Evolutionary conservation across 2,329 filamentous ascomycete species (phyloP), one percentile per base, ranked within the genome.

Genomic region (Grosmannia serpens): DNA sequence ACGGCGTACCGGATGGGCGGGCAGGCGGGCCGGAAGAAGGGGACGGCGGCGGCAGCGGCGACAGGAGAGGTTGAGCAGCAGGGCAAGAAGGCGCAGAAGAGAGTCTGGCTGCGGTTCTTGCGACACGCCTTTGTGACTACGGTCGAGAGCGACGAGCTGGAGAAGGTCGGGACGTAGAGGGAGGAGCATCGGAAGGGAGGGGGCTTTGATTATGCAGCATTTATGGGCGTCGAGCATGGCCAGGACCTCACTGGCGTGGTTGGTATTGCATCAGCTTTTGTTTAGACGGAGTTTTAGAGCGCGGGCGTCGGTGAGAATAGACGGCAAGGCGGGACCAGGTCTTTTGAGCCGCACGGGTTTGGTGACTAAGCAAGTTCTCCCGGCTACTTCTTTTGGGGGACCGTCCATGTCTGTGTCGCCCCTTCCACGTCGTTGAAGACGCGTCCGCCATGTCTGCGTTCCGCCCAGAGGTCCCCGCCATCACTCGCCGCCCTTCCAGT

Each of bases 71-170:
- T 9, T 33, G 77, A 77, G 62, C 74, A 79, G 64, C 76, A 77
- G 57, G 80, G 80, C 67, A 75, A 79, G 58, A 73, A 75, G 62
- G 76, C 75, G 64, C 78, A 80, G 65, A 86, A 87, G 68, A 84
- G 86, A 69, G 76, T 83, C 7, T 96, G 91, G 91, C 77, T 85
- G 61, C 83, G 86, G 55, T 96, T 95, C 69, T 74, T 95, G 31
- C 71, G 76, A 60, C 83, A 89, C 58, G 91, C 91, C 1, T 95
- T 94, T 73, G 88, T 95, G 26, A 82, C 84, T 46, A 91, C 86
- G 4, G 73, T 88, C 65, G 78, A 83, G 55, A 74, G 82, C 57
- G 77, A 86, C 55, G 83, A 92, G 47, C 75, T 95, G 41, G 73
- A 79, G 66, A 72, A 77, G 63, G 50, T 61, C 11, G 46, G 17